Evolutionary conservation across 208 protist species (phyloP).

Genomic region (Jaenimonas drosophilae): DNA sequence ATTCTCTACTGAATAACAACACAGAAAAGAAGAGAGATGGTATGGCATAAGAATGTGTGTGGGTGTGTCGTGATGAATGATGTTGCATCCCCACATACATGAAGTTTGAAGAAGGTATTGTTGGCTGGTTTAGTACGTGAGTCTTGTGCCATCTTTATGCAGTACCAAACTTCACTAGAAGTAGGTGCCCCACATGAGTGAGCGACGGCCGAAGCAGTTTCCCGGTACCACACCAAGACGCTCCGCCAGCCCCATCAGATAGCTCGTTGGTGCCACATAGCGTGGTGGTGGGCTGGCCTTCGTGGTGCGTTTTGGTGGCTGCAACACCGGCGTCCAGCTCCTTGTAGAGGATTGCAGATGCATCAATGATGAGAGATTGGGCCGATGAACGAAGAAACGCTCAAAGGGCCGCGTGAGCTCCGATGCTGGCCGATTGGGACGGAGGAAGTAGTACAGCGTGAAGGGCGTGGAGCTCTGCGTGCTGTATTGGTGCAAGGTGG

Average conservation of each 20-base stretch:
- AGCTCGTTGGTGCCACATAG: slow-evolving; percentile 70
- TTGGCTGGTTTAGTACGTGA: too few species aligned
- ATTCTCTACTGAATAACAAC: neutral
- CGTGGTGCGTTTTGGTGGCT: slow-evolving; percentile 33
- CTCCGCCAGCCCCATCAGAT: slow-evolving; percentile 82
- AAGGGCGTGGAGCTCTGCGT: slow-evolving; percentile 8
- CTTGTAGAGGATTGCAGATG: slow-evolving; percentile 6
- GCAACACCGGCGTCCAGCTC: slow-evolving; percentile 46
- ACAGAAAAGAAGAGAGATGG: too few species aligned
- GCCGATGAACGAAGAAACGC: slow-evolving; percentile 62
- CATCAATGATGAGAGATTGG: slow-evolving; percentile 9
- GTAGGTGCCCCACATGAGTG: slow-evolving; percentile 85
- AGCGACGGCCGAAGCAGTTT: slow-evolving; percentile 67
- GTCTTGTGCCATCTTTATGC: too few species aligned
- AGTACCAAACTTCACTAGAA: slow-evolving; percentile 57
- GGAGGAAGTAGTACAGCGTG: slow-evolving; percentile 73
- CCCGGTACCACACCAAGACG: slow-evolving; percentile 70
- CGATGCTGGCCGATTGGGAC: slow-evolving; percentile 66
- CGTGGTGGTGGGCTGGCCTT: slow-evolving; percentile 5
- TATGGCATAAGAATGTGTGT: too few species aligned
- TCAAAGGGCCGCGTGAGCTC: slow-evolving; percentile 73
- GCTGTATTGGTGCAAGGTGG: too few species aligned
- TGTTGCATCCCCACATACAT: too few species aligned
- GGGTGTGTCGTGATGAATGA: too few species aligned
- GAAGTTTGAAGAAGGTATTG: too few species aligned